Evolutionary conservation across 257 asterid genomes (phyloP), one percentile per base, ranked within the genome.

Genomic region (Gardenia jasminoides): DNA sequence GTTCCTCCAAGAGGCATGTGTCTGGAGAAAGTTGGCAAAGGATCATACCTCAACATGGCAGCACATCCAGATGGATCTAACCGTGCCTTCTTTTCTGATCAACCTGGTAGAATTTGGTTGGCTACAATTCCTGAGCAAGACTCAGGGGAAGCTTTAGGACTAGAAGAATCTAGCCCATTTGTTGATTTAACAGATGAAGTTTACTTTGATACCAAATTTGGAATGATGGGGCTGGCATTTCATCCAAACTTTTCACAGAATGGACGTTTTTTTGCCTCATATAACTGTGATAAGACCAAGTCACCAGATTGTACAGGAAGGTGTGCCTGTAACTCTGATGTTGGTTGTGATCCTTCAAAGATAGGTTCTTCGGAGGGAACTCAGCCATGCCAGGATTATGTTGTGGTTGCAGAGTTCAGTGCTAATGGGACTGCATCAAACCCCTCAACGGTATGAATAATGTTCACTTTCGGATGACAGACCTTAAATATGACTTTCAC

Each of bases 151-250:
- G 85, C 24, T 19, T 26, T 93, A 81, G 92, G 86, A 73, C 73
- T 92, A 3, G 97, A 91, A 39, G 97, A 90, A 80, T 88, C 96
- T 4, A 93, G 87, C 46, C 97, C 97, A 0, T 95, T 92, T 65
- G 97, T 90, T 9, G 99, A 95, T 79, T 84, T 95, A 68, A 88
- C 99, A 1, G 99, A 95, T 80, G 89, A 90, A 75, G 96, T 95
- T 80, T 85, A 87, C 82, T 84, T 93, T 0, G 97, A 89, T 41
- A 77, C 96, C 1, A 82, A 75, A 56, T 93, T 89, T 67, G 99
- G 99, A 70, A 85, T 95, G 97, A 89, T 91, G 96, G 99, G 99
- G n/a, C 74, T 95, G 88, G 97, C 98, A 11, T 95, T 95, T 72
- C 99, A 95, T 83, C 98, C 98, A 0, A 78, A 91, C 36, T 95